A percentile compares a stretch with the other conserved stretches of the same genome.
Evolutionary conservation across 2,329 filamentous ascomycete species (phyloP).

Genomic region (Grosmannia clavigera): DNA sequence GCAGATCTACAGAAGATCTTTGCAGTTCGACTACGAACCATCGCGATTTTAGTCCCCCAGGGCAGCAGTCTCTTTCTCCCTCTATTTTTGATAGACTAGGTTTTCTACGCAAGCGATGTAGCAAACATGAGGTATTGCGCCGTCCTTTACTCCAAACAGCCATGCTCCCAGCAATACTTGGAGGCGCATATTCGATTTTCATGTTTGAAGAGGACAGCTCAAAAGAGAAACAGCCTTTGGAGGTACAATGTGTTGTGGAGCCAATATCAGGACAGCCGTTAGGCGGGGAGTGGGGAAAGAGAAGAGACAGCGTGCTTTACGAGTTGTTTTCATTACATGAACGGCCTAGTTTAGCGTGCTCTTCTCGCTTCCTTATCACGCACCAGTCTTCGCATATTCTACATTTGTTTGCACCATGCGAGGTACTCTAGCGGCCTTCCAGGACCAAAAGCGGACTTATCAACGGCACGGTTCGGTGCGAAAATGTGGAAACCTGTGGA

Average conservation of each 20-base stretch:
- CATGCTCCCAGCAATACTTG: no score
- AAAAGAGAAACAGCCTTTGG: not conserved
- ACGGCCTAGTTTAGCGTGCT: not conserved
- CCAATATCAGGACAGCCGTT: not conserved
- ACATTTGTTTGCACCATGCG: not conserved
- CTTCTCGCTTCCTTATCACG: conserved; percentile 1
- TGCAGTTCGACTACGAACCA: not conserved
- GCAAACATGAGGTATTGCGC: no score
- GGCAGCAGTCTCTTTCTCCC: no score
- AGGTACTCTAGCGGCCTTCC: not conserved
- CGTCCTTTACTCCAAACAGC: no score
- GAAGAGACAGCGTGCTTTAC: not conserved
- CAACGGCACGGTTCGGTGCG: conserved; percentile 3
- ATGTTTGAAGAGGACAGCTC: no score
- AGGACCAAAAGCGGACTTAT: not conserved
- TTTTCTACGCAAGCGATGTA: no score
- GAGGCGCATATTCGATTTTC: no score
- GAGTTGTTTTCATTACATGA: not conserved
- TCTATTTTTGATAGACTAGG: no score
- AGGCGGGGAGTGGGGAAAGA: not conserved
- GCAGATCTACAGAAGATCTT: not conserved
- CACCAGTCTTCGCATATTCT: not conserved
- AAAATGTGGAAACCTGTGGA: not conserved
- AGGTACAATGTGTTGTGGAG: not conserved
- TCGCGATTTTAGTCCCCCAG: no score